These are phyloP conservation scores for Fusarium poae DNA, from an alignment of 2,329 filamentous ascomycete species.

Conservation along the genomic window DNA sequence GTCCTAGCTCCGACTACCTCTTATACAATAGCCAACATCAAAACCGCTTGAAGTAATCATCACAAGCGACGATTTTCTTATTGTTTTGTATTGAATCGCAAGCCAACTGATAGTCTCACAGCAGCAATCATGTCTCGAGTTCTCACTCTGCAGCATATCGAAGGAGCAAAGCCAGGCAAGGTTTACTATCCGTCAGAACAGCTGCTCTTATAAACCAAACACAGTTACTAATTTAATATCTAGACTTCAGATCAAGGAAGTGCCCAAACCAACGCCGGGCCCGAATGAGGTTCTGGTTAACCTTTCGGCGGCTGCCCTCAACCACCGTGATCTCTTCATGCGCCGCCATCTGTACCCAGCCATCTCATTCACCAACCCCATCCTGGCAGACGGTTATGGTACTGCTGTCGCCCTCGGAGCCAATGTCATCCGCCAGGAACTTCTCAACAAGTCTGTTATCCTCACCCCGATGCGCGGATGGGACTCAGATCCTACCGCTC, in stretches of 20 bases:
- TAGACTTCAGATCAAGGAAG: conserved; percentile 70
- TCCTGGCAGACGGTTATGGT: conserved; percentile 87
- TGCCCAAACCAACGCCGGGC: conserved; percentile 73
- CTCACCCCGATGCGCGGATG: conserved; percentile 84
- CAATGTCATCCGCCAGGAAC: conserved; percentile 53
- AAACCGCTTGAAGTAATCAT: background rate
- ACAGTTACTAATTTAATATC: conserved; percentile 14
- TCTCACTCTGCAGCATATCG: conserved; percentile 75
- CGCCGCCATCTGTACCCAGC: conserved; percentile 92
- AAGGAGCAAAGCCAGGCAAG: conserved; percentile 83
- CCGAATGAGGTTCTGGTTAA: conserved; percentile 79
- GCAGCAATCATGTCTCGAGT: conserved; percentile 62
- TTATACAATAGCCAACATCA: background rate
- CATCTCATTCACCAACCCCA: conserved; percentile 80
- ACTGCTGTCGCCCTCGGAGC: conserved; percentile 75
- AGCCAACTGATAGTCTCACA: background rate
- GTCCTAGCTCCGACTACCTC: background rate
- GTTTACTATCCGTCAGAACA: conserved; percentile 81
- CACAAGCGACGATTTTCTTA: background rate
- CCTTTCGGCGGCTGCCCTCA: conserved; percentile 84
- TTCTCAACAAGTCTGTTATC: conserved; percentile 77
- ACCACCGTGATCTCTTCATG: conserved; percentile 96
- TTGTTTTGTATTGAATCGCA: background rate
- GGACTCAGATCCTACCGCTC: conserved; percentile 77
- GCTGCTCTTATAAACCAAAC: background rate